A percentile compares a stretch with the other conserved stretches of the same genome.
Conservation (phyloP, 2,329 filamentous ascomycete genomes). For the Metarhizium rileyi region DNA sequence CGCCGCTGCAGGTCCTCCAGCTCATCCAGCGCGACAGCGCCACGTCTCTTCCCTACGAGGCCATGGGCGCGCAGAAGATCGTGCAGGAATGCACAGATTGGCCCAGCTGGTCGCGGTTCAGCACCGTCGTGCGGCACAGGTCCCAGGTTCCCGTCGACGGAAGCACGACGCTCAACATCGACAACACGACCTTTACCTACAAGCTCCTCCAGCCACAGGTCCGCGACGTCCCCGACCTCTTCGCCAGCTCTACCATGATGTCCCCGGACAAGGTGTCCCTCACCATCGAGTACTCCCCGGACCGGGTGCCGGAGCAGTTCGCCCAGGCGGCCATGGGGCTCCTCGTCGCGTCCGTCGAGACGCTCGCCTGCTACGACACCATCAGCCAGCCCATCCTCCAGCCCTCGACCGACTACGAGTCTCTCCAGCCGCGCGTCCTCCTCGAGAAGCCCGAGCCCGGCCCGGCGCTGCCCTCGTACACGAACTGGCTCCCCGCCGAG, state of each 20-base stretch:
- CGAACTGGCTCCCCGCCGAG: constrained; percentile 25
- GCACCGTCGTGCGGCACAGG: constrained; percentile 44
- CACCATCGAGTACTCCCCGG: constrained; percentile 35
- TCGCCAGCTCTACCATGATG: constrained; percentile 31
- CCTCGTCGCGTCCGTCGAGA: constrained; percentile 34
- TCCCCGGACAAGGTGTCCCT: constrained; percentile 28
- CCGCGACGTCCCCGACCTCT: constrained; percentile 34
- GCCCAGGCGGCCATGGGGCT: constrained; percentile 35
- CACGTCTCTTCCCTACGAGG: constrained; percentile 38
- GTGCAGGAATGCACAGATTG: constrained; percentile 44
- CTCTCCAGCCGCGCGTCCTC: constrained; percentile 31
- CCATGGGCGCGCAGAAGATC: constrained; percentile 40
- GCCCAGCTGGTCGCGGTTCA: constrained; percentile 43
- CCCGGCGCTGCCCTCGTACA: constrained; percentile 7
- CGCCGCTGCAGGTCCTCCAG: constrained; percentile 39
- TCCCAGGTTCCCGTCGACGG: constrained; percentile 19
- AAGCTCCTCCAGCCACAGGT: constrained; percentile 29
- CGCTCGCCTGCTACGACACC: constrained; percentile 35
- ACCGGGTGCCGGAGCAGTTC: constrained; percentile 30
- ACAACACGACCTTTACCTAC: constrained; percentile 35
- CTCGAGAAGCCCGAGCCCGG: constrained; percentile 18
- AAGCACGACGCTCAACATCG: constrained; percentile 33
- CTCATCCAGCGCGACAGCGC: constrained; percentile 39
- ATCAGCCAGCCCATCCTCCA: constrained; percentile 37
- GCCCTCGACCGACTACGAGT: constrained; percentile 27